Conservation (phyloP, 2,329 filamentous ascomycete genomes). For the Pseudopyrenochaeta lycopersici region DNA sequence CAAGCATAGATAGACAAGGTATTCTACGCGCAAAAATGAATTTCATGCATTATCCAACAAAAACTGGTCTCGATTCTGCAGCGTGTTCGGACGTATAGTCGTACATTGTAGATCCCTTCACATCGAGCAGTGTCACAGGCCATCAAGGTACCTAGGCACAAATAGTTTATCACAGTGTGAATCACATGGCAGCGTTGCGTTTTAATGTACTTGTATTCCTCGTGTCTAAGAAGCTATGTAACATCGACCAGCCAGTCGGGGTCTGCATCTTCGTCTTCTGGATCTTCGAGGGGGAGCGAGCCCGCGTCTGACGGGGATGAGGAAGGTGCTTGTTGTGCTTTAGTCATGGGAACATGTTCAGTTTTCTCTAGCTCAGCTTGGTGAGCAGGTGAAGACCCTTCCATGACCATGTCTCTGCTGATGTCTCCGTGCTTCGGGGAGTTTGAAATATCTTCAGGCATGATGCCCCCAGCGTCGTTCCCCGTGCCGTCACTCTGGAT, state of each 20-base stretch:
- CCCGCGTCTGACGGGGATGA: constrained; percentile 51
- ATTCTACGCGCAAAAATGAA: background rate
- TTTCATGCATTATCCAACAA: too few species aligned
- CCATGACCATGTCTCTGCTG: background rate
- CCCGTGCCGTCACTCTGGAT: constrained; percentile 45
- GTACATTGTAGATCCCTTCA: background rate
- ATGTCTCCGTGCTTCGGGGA: background rate
- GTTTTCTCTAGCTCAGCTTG: background rate
- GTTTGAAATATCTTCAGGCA: constrained; percentile 5
- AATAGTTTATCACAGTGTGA: background rate
- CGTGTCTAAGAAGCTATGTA: constrained; percentile 22
- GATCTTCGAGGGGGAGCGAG: constrained; percentile 68
- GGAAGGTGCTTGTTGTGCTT: constrained; percentile 4
- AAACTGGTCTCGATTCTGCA: too few species aligned
- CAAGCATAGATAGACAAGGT: background rate
- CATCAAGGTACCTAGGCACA: constrained; percentile 11
- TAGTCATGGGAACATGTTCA: constrained; percentile 4
- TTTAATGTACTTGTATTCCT: background rate
- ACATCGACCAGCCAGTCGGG: constrained; percentile 66
- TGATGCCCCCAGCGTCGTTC: constrained; percentile 22
- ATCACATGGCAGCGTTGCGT: background rate
- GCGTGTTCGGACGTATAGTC: background rate
- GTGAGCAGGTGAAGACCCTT: background rate
- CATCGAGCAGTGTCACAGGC: background rate
- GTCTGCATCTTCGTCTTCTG: constrained; percentile 71